phyloP scores from a whole-genome alignment of 306 rosid genomes.

The Rosa lucieae region DNA sequence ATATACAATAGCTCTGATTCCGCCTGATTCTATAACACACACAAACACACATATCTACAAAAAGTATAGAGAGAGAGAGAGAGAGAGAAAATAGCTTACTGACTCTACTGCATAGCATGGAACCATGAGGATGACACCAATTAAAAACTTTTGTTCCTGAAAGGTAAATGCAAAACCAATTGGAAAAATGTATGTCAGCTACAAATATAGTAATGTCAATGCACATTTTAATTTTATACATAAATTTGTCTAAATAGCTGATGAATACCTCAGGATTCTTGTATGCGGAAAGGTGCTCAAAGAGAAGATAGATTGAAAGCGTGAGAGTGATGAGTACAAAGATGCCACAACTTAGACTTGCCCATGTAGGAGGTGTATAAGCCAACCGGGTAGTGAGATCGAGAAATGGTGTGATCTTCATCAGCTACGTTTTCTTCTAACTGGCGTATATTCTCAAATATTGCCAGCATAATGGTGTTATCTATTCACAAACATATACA shows the following conservation, averaged over 20 bases:
- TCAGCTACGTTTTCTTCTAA: slow-evolving; percentile 35
- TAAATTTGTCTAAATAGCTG: background rate
- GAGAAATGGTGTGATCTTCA: slow-evolving; percentile 39
- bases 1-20: background rate
- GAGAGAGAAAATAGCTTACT: slow-evolving; percentile 43
- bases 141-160: slow-evolving; percentile 89
- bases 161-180: slow-evolving; percentile 15
- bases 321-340: slow-evolving; percentile 67
- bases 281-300: slow-evolving; percentile 96
- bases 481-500: slow-evolving; percentile 17
- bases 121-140: slow-evolving; percentile 94
- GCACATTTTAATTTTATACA: background rate
- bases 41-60: too few relatives aligned
- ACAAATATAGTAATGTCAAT: background rate
- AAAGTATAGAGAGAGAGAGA: background rate
- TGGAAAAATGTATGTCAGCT: background rate
- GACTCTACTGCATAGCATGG: slow-evolving; percentile 97
- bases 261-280: slow-evolving; percentile 82
- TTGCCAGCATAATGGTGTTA: slow-evolving; percentile 46
- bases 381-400: slow-evolving; percentile 26
- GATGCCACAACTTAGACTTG: slow-evolving; percentile 57
- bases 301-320: slow-evolving; percentile 73
- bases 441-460: slow-evolving; percentile 23
- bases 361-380: slow-evolving; percentile 81
- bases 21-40: background rate